Evolutionary conservation across 306 rosid species (phyloP), one percentile per base, ranked within the genome.

Genomic region (Lagenaria siceraria): DNA sequence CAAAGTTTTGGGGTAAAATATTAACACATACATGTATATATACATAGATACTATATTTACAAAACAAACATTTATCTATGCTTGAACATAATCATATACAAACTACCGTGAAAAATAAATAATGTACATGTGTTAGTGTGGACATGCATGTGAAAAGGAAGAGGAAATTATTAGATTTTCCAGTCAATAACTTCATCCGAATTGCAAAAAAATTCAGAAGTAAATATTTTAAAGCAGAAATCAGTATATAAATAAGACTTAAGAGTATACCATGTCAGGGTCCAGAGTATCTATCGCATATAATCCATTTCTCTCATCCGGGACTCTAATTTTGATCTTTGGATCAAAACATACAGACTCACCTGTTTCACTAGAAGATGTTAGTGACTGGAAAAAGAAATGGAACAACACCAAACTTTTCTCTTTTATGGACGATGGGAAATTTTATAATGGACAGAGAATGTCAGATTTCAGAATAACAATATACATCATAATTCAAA

Each of bases 261-360:
- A 13, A 49, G 33, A 75, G 43, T 6, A 75, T 88, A 95, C 99
- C 99, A 95, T 55, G 82, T 95, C 97, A 75, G 97, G 99, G 80
- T 95, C 99, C 90, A 95, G 82, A 72, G 82, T 33, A 83, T 95
- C 99, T 61, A 95, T 89, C 40, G 97, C 93, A 80, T 83, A 40
- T 51, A 95, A 96, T 65, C 99, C 97, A 76, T 54, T 75, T 84
- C 99, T 90, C 71, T 91, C 99, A 82, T 95, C 96, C 18, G 99
- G 99, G 46, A 95, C 92, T 63, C 25, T 25, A 78, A 95, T 79
- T 54, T 74, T 90, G 75, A 97, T 72, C 66, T 90, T 89, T 35
- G 79, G 48, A 87, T 95, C 96, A 79, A 92, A 24, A 27, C 93
- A 82, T 78, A 80, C 88, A 10, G 97, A 87, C 80, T 85, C 85